Evolutionary conservation across 2,329 filamentous ascomycete species (phyloP).

Genomic region (Graphiopsis chlorocephala): DNA sequence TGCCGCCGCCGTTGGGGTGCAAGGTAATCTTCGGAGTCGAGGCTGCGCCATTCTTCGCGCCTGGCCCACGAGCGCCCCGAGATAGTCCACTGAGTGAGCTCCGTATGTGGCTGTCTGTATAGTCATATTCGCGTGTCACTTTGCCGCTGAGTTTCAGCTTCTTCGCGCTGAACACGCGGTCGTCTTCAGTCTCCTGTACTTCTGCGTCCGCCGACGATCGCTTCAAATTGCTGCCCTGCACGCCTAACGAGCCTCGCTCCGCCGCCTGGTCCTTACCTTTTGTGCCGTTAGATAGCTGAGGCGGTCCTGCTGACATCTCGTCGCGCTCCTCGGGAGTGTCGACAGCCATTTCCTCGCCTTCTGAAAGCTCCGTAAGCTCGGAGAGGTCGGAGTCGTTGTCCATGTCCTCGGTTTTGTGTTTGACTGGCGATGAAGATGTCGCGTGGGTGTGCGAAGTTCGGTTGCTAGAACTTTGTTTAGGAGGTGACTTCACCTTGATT

Average conservation of each 20-base stretch:
- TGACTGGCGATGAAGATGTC: constrained; percentile 27
- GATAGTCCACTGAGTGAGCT: constrained; percentile 1
- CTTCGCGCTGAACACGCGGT: constrained; percentile 30
- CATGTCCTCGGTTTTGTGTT: constrained; percentile 21
- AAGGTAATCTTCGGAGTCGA: constrained; percentile 25
- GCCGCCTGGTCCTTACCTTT: constrained; percentile 30
- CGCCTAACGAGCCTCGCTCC: constrained; percentile 20
- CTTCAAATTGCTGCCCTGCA: constrained; percentile 30
- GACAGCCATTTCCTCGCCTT: constrained; percentile 29
- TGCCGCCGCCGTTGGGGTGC: constrained; percentile 24
- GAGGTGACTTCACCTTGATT: constrained; percentile 31
- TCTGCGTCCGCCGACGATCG: constrained; percentile 37
- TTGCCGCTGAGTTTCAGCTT: constrained; percentile 33
- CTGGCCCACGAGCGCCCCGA: constrained; percentile 8
- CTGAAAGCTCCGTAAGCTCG: constrained; percentile 36
- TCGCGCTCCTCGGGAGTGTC: constrained; percentile 21
- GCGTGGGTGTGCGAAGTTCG: constrained; percentile 21
- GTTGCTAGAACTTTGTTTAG: constrained; percentile 20
- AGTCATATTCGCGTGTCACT: constrained; percentile 29
- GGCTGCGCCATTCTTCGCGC: constrained; percentile 22
- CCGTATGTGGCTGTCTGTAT: constrained; percentile 34
- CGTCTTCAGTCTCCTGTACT: constrained; percentile 26
- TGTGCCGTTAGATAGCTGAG: constrained; percentile 21
- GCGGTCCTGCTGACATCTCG: constrained; percentile 11
- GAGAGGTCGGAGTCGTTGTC: constrained; percentile 28